A percentile compares a stretch with the other conserved stretches of the same genome.
Conservation (phyloP, 495 filamentous ascomycete species). For the Opeltia flavorubescens region DNA sequence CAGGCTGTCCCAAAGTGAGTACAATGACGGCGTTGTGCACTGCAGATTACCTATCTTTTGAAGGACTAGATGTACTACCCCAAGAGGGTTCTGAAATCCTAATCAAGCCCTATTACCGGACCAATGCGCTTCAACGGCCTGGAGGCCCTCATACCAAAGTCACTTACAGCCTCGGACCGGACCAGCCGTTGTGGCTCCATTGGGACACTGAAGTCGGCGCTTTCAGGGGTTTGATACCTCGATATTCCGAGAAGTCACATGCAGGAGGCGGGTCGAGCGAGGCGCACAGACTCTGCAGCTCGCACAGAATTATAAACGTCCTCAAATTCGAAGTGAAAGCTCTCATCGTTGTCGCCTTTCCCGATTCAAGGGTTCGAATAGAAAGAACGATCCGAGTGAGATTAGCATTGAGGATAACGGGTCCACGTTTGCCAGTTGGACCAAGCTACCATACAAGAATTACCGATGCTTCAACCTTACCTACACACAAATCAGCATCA, state of each 20-base stretch:
- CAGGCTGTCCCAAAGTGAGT: not conserved
- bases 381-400: constrained; percentile 7
- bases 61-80: not conserved
- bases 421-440: not conserved
- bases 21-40: not conserved
- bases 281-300: not conserved
- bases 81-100: not conserved
- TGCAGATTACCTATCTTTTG: not conserved
- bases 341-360: not conserved
- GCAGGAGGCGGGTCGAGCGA: not conserved
- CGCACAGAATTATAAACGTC: not conserved
- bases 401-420: constrained; percentile 6
- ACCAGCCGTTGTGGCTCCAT: constrained; percentile 11
- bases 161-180: constrained; percentile 5
- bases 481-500: not conserved
- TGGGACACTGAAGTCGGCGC: constrained; percentile 8
- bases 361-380: constrained; percentile 1
- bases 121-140: not conserved
- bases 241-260: constrained; percentile 1
- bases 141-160: not conserved
- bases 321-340: constrained; percentile 9
- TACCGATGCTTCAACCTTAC: not conserved
- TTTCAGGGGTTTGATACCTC: constrained; percentile 12
- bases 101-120: not conserved
- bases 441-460: too few relatives aligned